Evolutionary conservation across 495 filamentous ascomycete species (phyloP), one percentile per base, ranked within the genome.

Genomic region (Aspergillus sclerotiicarbonarius): DNA sequence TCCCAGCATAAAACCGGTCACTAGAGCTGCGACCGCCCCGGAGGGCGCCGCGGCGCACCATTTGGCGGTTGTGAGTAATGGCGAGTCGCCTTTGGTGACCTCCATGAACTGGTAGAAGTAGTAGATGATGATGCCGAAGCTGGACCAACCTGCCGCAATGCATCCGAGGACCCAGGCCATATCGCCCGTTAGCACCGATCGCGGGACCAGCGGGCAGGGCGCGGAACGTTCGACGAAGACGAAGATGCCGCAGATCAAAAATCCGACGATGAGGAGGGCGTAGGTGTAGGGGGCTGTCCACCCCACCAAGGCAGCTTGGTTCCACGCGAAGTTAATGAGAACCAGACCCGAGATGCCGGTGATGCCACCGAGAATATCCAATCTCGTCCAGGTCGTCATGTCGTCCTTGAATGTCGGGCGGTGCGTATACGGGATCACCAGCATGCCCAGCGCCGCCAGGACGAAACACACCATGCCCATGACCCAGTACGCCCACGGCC

Each of bases 401-500:
- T 44, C 49, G 31, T 59, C 47, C 8, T 47, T 39, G 31, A 61
- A 62, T 0, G 39, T 55, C 3, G 59, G 59, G 2, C 62, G 58
- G 5, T 69, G 67, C 7, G 67, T 74, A 16, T 71, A 52, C 15
- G 87, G 87, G 45, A 88, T 74, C 10, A 76, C 67, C 6, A 76
- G 61, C 32, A 71, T 68, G 3, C 72, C 78, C 3, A 78, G 49
- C 16, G 76, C 55, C 4, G 79, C 69, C 30, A 79, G 61, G 3
- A 74, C 56, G 2, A 71, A 61, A 25, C 80, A 80, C 6, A 76
- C 69, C 51, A 84, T 78, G 10, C 71, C 79, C 59, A 82, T 76
- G 1, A 77, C 70, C 80, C 80, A 89, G 62, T 80, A 89, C 0
- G 76, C 72, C 86, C 87, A 89, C 1, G 80, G 82, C 85, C 85